Evolutionary conservation across 2,329 filamentous ascomycete species (phyloP), one percentile per base, ranked within the genome.

Genomic region (Hypoxylon sp.): DNA sequence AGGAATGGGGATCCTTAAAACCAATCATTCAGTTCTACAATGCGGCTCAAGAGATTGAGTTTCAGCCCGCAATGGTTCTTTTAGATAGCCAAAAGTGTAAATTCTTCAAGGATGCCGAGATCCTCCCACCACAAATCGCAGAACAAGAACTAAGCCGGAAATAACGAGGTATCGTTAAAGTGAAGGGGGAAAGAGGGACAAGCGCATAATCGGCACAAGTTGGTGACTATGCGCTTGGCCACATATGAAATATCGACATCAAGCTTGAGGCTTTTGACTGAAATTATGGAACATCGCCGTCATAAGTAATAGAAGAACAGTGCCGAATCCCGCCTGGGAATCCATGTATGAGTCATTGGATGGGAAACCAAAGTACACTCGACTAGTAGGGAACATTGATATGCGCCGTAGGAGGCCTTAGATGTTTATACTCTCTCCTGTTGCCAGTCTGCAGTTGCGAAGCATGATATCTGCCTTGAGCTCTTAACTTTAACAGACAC

Each of bases 41-140:
- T 62, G 59, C 45, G 52, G 59, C 59, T 56, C 39, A 39, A 39
- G 14, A 39, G 43, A 3, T 32, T 23, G 9, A 25, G 11, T 29
- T 53, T n/a, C 41, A 29, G 50, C 34, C 50, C 50, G 32, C 50
- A 29, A 21, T 12, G 3, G 5, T 41, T 29, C 23, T 11, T 53
- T 11, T 21, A 3, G n/a, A 21, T 14, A 21, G 3, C 23, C 8
- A 16, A 9, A 9, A 3, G 16, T 29, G 30, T 29, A n/a, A 23
- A 14, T 32, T 16, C 47, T 19, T 50, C 11, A 21, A 21, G 4
- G n/a, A n/a, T n/a, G n/a, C n/a, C n/a, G n/a, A 27, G 25, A 27
- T 27, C 6, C 25, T 27, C 6, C 3, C 25, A 3, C 25, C 25
- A 6, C 6, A 27, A 27, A 27, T 27, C 25, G 3, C 25, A 27